phyloP scores from a whole-genome alignment of 208 protist genomes.

The Leishmania turanica region DNA sequence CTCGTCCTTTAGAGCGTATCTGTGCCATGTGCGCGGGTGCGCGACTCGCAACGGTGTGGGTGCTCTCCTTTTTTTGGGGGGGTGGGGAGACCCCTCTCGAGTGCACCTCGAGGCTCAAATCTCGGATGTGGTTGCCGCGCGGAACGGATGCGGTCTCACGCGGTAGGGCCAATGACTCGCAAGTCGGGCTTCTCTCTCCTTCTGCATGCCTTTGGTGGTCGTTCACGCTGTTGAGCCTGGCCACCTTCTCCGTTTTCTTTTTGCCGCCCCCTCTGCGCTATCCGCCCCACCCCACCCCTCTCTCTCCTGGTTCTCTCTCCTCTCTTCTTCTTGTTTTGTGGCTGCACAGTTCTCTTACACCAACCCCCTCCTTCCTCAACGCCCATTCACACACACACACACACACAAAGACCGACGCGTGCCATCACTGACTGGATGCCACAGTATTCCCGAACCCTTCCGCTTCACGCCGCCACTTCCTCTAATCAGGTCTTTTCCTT shows the following conservation, averaged over 20 bases:
- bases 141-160: not conserved
- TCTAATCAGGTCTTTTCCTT: slow-evolving; percentile 6
- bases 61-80: not conserved
- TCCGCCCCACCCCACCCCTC: not conserved
- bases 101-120: not conserved
- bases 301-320: not conserved
- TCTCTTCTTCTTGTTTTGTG: not conserved
- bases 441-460: not conserved
- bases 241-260: not conserved
- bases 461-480: slow-evolving; percentile 7
- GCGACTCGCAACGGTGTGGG: not conserved
- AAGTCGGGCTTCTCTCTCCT: too few species aligned
- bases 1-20: too few species aligned
- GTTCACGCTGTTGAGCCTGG: not conserved
- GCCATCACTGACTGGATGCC: slow-evolving; percentile 1
- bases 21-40: not conserved
- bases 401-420: not conserved
- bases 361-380: not conserved
- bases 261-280: not conserved
- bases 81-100: not conserved
- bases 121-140: not conserved
- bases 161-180: not conserved
- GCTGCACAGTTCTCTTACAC: not conserved
- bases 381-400: not conserved
- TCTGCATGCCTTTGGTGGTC: not conserved